phyloP scores from a whole-genome alignment of 176 grass and related monocot genomes.

The Ensete ventricosum region DNA sequence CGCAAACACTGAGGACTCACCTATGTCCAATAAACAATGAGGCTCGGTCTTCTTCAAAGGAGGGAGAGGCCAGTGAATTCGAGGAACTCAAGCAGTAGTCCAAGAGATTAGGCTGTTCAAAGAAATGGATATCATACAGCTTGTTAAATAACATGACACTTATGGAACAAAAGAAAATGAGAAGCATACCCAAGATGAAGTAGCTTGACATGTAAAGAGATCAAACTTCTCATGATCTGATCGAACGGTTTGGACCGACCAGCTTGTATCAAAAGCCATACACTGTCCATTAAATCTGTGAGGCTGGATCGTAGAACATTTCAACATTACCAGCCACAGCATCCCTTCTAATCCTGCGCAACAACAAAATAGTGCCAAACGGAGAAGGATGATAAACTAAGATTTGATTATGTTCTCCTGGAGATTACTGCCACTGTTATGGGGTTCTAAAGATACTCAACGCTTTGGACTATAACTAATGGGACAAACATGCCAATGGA shows the following conservation, averaged over 20 bases:
- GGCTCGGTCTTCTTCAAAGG: background rate
- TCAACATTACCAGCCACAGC: background rate
- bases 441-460: background rate
- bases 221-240: background rate
- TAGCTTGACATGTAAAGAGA: background rate
- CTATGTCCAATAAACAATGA: too few species aligned
- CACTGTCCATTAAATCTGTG: background rate
- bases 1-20: too few species aligned
- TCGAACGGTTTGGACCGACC: background rate
- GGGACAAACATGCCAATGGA: background rate
- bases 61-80: background rate
- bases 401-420: background rate
- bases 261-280: background rate
- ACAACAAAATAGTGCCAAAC: background rate
- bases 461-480: background rate
- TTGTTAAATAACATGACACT: background rate
- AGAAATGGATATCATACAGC: background rate
- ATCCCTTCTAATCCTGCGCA: background rate
- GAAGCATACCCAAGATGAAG: background rate
- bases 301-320: background rate
- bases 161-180: slow-evolving; percentile 4
- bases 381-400: background rate
- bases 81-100: background rate
- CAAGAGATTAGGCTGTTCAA: background rate
- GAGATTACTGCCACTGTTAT: background rate